Percentiles rank a stretch among this genome's conserved stretches.
These are phyloP conservation scores for Saccharomycopsis synnaedendra DNA, from an alignment of 805 yeast species.

Conservation along the genomic window DNA sequence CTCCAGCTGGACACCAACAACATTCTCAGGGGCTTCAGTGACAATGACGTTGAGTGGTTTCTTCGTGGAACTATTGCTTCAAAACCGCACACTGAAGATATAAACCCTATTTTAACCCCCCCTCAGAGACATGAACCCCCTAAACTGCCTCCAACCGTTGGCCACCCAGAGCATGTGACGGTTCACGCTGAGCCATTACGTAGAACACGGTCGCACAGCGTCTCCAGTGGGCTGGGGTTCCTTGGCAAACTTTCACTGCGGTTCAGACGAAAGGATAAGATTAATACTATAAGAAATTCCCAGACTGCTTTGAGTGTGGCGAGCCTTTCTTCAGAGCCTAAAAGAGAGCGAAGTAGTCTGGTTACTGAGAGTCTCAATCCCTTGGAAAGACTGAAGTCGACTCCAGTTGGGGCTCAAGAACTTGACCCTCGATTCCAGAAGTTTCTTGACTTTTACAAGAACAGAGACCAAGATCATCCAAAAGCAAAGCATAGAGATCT, in stretches of 20 bases:
- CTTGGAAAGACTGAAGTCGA: neutral
- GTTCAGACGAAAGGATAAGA: conserved; percentile 5
- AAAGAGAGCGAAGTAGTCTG: too few relatives aligned
- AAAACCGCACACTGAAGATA: conserved; percentile 13
- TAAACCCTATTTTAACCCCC: neutral
- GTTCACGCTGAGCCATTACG: too few relatives aligned
- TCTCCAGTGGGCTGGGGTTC: conserved; percentile 6
- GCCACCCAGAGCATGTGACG: too few relatives aligned
- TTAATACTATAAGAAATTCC: neutral
- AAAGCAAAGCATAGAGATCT: conserved; percentile 17
- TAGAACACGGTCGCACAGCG: conserved; percentile 7
- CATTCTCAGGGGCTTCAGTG: conserved; percentile 24
- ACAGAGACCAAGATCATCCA: neutral
- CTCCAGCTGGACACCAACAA: conserved; percentile 8
- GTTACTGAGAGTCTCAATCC: too few relatives aligned
- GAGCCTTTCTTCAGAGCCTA: too few relatives aligned
- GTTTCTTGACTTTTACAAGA: conserved; percentile 30
- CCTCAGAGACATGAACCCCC: neutral
- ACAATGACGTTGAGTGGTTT: conserved; percentile 41
- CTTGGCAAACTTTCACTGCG: conserved; percentile 8
- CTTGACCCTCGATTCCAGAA: conserved; percentile 36
- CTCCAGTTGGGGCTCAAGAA: conserved; percentile 14
- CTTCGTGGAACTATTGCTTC: conserved; percentile 24
- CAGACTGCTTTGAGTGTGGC: neutral
- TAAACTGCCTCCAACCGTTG: neutral